phyloP scores from a whole-genome alignment of 306 rosid species.

The Acacia crassicarpa region DNA sequence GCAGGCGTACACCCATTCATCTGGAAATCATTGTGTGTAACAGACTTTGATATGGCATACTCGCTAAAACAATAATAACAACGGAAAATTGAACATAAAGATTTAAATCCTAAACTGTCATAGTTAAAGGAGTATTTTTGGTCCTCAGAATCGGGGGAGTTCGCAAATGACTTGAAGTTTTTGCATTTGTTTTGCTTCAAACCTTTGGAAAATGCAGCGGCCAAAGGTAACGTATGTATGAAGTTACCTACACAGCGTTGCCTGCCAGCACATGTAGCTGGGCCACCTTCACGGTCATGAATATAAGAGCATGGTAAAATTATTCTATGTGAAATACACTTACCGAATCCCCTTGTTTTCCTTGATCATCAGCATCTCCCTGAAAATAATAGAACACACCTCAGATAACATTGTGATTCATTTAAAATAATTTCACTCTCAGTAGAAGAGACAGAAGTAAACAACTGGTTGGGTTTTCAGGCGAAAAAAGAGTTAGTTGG shows the following conservation, averaged over 20 bases:
- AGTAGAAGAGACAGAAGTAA: constrained; percentile 4
- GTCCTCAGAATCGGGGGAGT: not conserved
- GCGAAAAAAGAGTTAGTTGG: not conserved
- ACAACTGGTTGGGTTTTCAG: not conserved
- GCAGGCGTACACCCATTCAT: not conserved
- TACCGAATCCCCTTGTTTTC: constrained; percentile 83
- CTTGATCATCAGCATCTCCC: constrained; percentile 65
- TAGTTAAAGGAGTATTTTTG: not conserved
- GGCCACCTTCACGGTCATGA: not conserved
- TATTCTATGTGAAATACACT: constrained; percentile 31
- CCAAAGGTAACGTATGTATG: not conserved
- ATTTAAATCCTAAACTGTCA: not conserved
- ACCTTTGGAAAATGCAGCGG: not conserved
- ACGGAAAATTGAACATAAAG: not conserved
- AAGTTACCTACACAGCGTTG: not conserved
- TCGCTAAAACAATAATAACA: no score
- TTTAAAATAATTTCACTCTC: constrained; percentile 10
- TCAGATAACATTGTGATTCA: constrained; percentile 16
- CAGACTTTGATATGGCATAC: not conserved
- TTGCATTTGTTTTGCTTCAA: not conserved
- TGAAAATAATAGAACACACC: constrained; percentile 39
- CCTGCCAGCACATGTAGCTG: not conserved
- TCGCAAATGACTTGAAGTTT: not conserved
- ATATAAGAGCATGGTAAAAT: constrained; percentile 4
- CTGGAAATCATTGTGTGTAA: not conserved